Conservation (phyloP, 2,329 filamentous ascomycete species). For the Chaetomiaceae sp. region DNA sequence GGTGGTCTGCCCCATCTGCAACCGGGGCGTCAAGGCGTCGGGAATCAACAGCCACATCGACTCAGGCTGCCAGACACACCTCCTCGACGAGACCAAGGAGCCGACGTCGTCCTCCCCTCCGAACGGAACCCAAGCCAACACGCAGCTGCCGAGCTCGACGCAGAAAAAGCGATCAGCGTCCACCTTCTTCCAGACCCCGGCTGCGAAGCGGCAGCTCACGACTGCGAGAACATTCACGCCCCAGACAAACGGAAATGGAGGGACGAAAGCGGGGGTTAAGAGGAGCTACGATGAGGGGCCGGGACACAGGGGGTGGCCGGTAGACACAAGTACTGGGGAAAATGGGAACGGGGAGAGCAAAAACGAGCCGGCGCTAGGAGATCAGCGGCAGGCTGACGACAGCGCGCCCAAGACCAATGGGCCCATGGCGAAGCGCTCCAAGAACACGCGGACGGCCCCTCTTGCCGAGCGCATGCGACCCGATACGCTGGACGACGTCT, state of each 20-base stretch:
- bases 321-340: constrained; percentile 17
- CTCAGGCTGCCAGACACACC: constrained; percentile 66
- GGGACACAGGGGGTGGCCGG: constrained; percentile 30
- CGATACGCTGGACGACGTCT: constrained; percentile 75
- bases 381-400: constrained; percentile 20
- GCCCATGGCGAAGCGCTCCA: constrained; percentile 58
- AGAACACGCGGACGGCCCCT: constrained; percentile 69
- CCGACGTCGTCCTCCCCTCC: constrained; percentile 27
- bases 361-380: neutral
- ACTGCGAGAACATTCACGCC: constrained; percentile 27
- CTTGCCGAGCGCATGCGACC: constrained; percentile 94
- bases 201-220: constrained; percentile 48
- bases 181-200: constrained; percentile 59
- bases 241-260: constrained; percentile 12
- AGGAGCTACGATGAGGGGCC: constrained; percentile 53
- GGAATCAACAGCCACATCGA: constrained; percentile 92
- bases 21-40: constrained; percentile 62
- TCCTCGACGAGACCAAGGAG: constrained; percentile 48
- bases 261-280: constrained; percentile 41
- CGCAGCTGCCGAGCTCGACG: constrained; percentile 36
- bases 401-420: constrained; percentile 21
- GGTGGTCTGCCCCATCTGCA: constrained; percentile 80
- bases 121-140: constrained; percentile 31
- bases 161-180: constrained; percentile 56
- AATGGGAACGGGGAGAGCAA: constrained; percentile 7